Percentiles rank a stretch among this genome's conserved stretches.
phyloP scores from a whole-genome alignment of 225 moss, liverwort and hornwort genomes.

The Polytrichum formosum region DNA sequence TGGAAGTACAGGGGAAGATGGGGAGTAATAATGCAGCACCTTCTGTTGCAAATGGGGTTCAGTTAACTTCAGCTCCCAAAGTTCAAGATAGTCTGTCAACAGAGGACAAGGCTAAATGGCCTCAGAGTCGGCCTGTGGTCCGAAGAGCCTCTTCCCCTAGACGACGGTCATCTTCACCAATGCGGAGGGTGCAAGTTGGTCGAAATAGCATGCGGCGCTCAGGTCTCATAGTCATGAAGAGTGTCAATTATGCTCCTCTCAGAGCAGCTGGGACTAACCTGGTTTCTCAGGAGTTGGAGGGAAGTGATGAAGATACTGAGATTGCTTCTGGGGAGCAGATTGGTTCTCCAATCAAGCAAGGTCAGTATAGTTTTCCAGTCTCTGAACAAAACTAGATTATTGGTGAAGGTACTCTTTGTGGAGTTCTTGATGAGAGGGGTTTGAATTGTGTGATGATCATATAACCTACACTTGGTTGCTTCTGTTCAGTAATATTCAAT shows the following conservation, averaged over 20 bases:
- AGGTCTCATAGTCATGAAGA: constrained; percentile 79
- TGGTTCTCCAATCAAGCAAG: constrained; percentile 28
- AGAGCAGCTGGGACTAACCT: constrained; percentile 49
- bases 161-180: constrained; percentile 82
- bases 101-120: constrained; percentile 36
- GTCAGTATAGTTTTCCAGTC: constrained; percentile 26
- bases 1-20: constrained; percentile 21
- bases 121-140: constrained; percentile 41
- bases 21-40: constrained; percentile 19
- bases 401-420: constrained; percentile 17
- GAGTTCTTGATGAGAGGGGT: no score
- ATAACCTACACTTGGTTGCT: no score
- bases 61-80: constrained; percentile 19
- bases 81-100: constrained; percentile 36
- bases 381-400: constrained; percentile 15
- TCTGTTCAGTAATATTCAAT: no score
- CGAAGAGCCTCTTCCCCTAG: constrained; percentile 79
- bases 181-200: constrained; percentile 88
- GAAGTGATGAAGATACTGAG: constrained; percentile 71
- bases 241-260: constrained; percentile 69
- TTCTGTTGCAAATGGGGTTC: constrained; percentile 1
- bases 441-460: no score
- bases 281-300: constrained; percentile 31
- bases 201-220: constrained; percentile 75
- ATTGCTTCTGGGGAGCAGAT: constrained; percentile 39